phyloP scores from a whole-genome alignment of 2,329 filamentous ascomycete species.

The Apiospora kogelbergensis region DNA sequence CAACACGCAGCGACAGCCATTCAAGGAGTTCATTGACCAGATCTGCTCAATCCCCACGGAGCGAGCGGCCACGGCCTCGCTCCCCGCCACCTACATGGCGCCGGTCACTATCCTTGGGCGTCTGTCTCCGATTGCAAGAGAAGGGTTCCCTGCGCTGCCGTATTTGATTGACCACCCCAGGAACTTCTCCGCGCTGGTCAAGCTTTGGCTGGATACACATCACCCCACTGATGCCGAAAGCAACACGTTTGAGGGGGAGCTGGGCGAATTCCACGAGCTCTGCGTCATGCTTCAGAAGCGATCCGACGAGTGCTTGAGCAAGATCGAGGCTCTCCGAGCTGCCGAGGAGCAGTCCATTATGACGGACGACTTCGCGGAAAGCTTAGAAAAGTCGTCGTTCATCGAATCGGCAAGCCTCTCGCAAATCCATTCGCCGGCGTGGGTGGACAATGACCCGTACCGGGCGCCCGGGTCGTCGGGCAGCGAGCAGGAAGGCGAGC shows the following conservation, averaged over 20 bases:
- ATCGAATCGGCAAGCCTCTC: conserved; percentile 37
- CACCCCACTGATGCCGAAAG: conserved; percentile 30
- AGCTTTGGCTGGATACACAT: conserved; percentile 70
- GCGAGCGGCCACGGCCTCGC: conserved; percentile 57
- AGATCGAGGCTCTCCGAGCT: conserved; percentile 45
- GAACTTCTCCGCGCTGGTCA: conserved; percentile 80
- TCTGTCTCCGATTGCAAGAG: conserved; percentile 74
- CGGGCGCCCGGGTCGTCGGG: conserved; percentile 51
- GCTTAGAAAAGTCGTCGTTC: conserved; percentile 44
- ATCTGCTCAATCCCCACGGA: conserved; percentile 82
- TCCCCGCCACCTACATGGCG: conserved; percentile 86
- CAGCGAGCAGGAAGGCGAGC: conserved; percentile 41
- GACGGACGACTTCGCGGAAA: conserved; percentile 43
- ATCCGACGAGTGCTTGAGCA: conserved; percentile 50
- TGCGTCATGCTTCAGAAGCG: conserved; percentile 51
- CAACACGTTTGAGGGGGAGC: conserved; percentile 48
- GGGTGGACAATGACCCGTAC: conserved; percentile 35
- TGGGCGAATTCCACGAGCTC: conserved; percentile 52
- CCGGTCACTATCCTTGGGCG: conserved; percentile 87
- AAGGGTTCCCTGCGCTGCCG: conserved; percentile 90
- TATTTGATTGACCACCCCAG: conserved; percentile 89
- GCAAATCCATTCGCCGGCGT: conserved; percentile 34
- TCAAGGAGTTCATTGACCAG: conserved; percentile 84
- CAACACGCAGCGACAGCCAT: conserved; percentile 69
- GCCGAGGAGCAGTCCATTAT: conserved; percentile 35